phyloP scores from a whole-genome alignment of 495 filamentous ascomycete species.

The Sabuloglossum arenarium region DNA sequence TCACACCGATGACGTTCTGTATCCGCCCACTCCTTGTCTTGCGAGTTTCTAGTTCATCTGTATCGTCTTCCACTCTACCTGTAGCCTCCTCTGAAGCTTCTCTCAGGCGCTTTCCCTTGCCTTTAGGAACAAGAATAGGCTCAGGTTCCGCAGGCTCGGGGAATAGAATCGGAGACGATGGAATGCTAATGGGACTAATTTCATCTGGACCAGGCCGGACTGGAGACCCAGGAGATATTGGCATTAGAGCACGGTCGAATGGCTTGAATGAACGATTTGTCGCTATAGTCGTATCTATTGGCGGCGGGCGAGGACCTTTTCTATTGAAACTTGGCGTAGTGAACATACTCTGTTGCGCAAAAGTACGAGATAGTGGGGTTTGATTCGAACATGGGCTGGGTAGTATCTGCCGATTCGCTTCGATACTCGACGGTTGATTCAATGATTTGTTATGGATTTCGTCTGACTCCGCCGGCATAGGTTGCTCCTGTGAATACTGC shows the following conservation, averaged over 20 bases:
- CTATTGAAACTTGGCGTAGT: neutral
- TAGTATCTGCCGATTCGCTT: neutral
- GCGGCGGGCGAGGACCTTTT: neutral
- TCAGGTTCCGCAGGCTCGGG: neutral
- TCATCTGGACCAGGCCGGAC: slow-evolving; percentile 26
- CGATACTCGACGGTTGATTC: neutral
- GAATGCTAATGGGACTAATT: slow-evolving; percentile 28
- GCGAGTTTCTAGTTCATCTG: neutral
- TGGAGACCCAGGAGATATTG: slow-evolving; percentile 21
- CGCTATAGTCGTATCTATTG: slow-evolving; percentile 24
- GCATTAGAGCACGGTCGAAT: slow-evolving; percentile 16
- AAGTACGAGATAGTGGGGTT: neutral
- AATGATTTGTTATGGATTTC: neutral
- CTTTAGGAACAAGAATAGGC: neutral
- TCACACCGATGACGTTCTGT: neutral
- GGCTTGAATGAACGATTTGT: slow-evolving; percentile 30
- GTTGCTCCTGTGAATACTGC: neutral
- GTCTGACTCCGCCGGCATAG: neutral
- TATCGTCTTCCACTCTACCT: neutral
- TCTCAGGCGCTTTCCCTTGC: neutral
- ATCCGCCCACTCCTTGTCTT: neutral
- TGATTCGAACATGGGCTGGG: neutral
- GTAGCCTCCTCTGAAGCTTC: neutral
- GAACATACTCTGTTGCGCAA: neutral
- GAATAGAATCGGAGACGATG: neutral